A percentile compares a stretch with the other conserved stretches of the same genome.
Conservation (phyloP, 1,139 yeast genomes). For the Blastobotrys malaysiensis region DNA sequence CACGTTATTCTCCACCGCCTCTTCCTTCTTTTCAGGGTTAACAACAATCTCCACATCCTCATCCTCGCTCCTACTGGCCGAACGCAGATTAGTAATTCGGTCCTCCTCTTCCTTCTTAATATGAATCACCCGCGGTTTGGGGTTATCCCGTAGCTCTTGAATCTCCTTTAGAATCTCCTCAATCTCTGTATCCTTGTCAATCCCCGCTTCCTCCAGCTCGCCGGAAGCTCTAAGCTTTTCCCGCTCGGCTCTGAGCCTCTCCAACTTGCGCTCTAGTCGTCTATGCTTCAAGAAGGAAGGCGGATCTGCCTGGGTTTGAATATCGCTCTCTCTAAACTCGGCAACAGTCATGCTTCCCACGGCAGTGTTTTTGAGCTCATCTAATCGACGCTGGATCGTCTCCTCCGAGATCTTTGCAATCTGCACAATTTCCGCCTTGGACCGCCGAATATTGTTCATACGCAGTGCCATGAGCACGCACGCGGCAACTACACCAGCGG, state of each 20-base stretch:
- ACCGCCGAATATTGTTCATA: slow-evolving; percentile 89
- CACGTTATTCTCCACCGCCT: slow-evolving; percentile 8
- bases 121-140: background rate
- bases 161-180: slow-evolving; percentile 7
- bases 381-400: slow-evolving; percentile 81
- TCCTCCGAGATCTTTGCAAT: slow-evolving; percentile 95
- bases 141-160: slow-evolving; percentile 7
- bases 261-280: slow-evolving; percentile 24
- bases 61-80: background rate
- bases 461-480: slow-evolving; percentile 88
- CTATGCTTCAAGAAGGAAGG: slow-evolving; percentile 59
- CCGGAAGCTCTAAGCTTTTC: slow-evolving; percentile 7
- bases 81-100: background rate
- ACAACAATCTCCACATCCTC: slow-evolving; percentile 5
- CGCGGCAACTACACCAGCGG: slow-evolving; percentile 98
- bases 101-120: slow-evolving; percentile 1
- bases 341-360: slow-evolving; percentile 70
- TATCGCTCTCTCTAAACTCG: slow-evolving; percentile 54
- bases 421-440: slow-evolving; percentile 90
- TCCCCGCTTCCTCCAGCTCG: background rate
- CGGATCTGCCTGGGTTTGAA: slow-evolving; percentile 57
- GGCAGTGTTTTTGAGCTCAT: slow-evolving; percentile 75
- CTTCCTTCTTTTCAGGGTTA: slow-evolving; percentile 2
- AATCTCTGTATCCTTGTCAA: slow-evolving; percentile 5
- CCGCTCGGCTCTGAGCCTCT: slow-evolving; percentile 11